Evolutionary conservation across 2,329 filamentous ascomycete genomes (phyloP).

Genomic region (Trichoderma afroharzianum): DNA sequence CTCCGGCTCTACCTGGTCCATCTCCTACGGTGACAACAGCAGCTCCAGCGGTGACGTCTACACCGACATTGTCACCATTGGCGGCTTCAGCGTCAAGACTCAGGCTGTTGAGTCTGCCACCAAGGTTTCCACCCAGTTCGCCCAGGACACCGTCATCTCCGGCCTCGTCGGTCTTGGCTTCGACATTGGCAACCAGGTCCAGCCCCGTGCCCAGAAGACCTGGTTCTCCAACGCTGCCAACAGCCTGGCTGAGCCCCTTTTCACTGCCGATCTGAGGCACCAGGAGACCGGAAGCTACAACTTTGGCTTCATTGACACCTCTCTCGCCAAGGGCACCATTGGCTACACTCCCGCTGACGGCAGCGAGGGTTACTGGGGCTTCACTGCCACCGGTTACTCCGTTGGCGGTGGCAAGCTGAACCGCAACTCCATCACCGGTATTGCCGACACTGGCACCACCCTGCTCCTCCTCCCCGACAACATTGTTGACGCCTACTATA

Average conservation of each 20-base stretch:
- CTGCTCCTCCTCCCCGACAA: slow-evolving; percentile 55
- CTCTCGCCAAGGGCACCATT: slow-evolving; percentile 61
- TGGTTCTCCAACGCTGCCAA: slow-evolving; percentile 37
- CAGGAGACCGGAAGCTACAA: slow-evolving; percentile 60
- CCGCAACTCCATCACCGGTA: slow-evolving; percentile 42
- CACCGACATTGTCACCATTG: slow-evolving; percentile 41
- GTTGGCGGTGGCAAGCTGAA: slow-evolving; percentile 20
- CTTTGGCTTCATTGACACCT: slow-evolving; percentile 66
- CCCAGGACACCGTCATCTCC: slow-evolving; percentile 38
- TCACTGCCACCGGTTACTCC: slow-evolving; percentile 24
- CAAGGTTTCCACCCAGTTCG: slow-evolving; percentile 40
- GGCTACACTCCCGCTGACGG: slow-evolving; percentile 59
- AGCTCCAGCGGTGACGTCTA: slow-evolving; percentile 42
- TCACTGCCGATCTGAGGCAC: slow-evolving; percentile 66
- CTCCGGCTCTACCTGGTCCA: slow-evolving; percentile 38
- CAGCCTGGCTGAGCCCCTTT: slow-evolving; percentile 40
- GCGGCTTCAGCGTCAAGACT: slow-evolving; percentile 37
- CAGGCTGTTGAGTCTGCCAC: slow-evolving; percentile 45
- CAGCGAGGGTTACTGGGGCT: slow-evolving; percentile 60
- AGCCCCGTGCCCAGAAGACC: slow-evolving; percentile 39
- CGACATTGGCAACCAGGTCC: slow-evolving; percentile 40
- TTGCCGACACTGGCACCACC: slow-evolving; percentile 60
- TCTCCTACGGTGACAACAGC: slow-evolving; percentile 43
- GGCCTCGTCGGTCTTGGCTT: slow-evolving; percentile 45
- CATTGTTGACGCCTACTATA: slow-evolving; percentile 48